Evolutionary conservation across 2,329 filamentous ascomycete genomes (phyloP).

Genomic region (Exophiala sideris): DNA sequence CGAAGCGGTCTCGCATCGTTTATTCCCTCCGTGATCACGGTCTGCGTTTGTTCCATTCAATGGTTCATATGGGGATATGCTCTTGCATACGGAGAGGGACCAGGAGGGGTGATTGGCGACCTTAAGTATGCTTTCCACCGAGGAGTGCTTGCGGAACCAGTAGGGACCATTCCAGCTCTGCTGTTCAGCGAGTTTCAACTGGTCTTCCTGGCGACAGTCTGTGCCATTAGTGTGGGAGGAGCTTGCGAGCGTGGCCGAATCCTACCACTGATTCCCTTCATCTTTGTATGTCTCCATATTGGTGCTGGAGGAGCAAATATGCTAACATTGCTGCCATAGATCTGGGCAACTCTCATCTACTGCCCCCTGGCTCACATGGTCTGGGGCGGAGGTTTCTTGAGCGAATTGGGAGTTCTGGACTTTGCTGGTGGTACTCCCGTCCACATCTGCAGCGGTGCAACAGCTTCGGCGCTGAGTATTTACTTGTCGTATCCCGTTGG

Average conservation of each 20-base stretch:
- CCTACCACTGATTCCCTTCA: constrained; percentile 48
- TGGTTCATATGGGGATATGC: constrained; percentile 52
- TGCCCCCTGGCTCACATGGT: constrained; percentile 70
- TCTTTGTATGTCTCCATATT: constrained; percentile 34
- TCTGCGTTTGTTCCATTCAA: constrained; percentile 50
- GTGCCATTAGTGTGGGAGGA: constrained; percentile 50
- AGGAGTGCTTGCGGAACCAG: constrained; percentile 46
- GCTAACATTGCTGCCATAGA: constrained; percentile 30
- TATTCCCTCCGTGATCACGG: constrained; percentile 47
- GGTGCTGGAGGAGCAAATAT: not conserved
- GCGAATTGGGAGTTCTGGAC: constrained; percentile 65
- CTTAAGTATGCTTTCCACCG: constrained; percentile 46
- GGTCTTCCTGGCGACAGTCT: constrained; percentile 46
- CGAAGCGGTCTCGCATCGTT: constrained; percentile 49
- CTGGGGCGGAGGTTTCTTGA: constrained; percentile 74
- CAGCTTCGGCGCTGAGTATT: constrained; percentile 41
- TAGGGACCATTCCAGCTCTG: constrained; percentile 50
- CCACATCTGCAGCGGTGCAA: constrained; percentile 66
- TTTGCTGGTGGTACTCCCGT: constrained; percentile 74
- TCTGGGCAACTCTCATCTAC: constrained; percentile 68
- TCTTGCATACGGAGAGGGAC: constrained; percentile 48
- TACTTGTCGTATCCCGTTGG: constrained; percentile 52
- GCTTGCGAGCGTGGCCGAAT: constrained; percentile 48
- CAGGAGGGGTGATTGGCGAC: constrained; percentile 42
- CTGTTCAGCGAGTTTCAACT: constrained; percentile 53